These are phyloP conservation scores for Solanum rostratum DNA, from an alignment of 257 asterid species.

Conservation along the genomic window DNA sequence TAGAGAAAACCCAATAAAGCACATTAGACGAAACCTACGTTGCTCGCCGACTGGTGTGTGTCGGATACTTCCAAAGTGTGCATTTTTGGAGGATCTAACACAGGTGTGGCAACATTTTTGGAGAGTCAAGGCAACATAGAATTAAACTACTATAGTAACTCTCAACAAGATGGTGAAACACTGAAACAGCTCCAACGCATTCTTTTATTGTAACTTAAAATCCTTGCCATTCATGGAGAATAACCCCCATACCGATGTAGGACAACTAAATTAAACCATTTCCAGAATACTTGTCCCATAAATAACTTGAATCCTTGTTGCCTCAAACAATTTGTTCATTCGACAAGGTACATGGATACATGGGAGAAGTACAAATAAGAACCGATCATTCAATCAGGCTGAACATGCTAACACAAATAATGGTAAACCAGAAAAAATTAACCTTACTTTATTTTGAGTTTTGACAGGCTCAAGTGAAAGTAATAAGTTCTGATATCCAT, in stretches of 20 bases:
- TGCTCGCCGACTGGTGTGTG: no score
- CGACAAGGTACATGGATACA: not conserved
- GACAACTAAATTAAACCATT: not conserved
- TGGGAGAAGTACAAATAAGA: not conserved
- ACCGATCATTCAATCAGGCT: not conserved
- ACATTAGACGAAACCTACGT: not conserved
- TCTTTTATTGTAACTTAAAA: not conserved
- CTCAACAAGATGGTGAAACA: not conserved
- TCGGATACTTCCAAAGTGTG: no score
- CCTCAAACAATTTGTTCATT: not conserved
- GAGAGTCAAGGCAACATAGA: no score
- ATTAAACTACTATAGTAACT: not conserved
- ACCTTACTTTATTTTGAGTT: slow-evolving; percentile 67
- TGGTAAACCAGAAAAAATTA: not conserved
- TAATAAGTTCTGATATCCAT: slow-evolving; percentile 63
- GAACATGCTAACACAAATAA: not conserved
- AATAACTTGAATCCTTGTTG: not conserved
- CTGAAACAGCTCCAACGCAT: not conserved
- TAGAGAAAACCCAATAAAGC: not conserved
- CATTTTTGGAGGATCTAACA: no score
- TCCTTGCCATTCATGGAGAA: not conserved
- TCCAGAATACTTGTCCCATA: not conserved
- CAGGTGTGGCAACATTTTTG: no score
- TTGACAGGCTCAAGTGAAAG: slow-evolving; percentile 79
- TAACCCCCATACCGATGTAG: not conserved